Conservation (phyloP, 352 stramenopile genomes). For the Globisporangium cylindrosporum region DNA sequence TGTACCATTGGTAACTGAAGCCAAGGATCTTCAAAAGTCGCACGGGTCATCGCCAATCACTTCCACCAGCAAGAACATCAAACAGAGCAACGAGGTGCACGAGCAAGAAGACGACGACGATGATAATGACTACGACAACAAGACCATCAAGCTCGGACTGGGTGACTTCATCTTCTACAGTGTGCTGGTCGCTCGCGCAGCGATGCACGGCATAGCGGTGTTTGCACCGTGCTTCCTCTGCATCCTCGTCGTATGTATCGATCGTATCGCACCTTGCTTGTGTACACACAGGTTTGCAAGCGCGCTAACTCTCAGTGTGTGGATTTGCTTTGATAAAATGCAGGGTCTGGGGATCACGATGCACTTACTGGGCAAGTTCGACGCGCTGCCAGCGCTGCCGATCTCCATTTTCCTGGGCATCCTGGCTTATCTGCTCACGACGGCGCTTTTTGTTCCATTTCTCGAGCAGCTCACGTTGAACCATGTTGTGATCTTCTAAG, state of each 20-base stretch:
- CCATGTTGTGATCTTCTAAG: conserved; percentile 6
- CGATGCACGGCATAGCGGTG: conserved; percentile 88
- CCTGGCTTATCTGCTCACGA: conserved; percentile 38
- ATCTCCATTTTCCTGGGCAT: conserved; percentile 93
- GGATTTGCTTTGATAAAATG: neutral
- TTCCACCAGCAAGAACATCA: neutral
- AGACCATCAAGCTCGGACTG: conserved; percentile 88
- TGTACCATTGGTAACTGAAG: neutral
- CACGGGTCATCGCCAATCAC: neutral
- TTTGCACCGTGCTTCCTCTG: conserved; percentile 91
- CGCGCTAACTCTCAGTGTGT: neutral
- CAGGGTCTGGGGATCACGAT: conserved; percentile 90
- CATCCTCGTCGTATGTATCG: conserved; percentile 75
- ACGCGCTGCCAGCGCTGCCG: conserved; percentile 93
- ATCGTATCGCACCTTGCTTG: too few species aligned
- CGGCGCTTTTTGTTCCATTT: conserved; percentile 34
- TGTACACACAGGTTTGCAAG: neutral
- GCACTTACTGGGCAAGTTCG: conserved; percentile 90
- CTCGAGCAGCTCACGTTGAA: conserved; percentile 25
- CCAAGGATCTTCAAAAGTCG: neutral
- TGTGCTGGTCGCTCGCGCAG: conserved; percentile 93
- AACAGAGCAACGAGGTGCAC: neutral
- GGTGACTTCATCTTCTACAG: conserved; percentile 99
- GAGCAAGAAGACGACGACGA: conserved; percentile 19
- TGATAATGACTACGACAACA: conserved; percentile 33